Evolutionary conservation across 495 filamentous ascomycete species (phyloP).

Genomic region (Hamigera avellanea): DNA sequence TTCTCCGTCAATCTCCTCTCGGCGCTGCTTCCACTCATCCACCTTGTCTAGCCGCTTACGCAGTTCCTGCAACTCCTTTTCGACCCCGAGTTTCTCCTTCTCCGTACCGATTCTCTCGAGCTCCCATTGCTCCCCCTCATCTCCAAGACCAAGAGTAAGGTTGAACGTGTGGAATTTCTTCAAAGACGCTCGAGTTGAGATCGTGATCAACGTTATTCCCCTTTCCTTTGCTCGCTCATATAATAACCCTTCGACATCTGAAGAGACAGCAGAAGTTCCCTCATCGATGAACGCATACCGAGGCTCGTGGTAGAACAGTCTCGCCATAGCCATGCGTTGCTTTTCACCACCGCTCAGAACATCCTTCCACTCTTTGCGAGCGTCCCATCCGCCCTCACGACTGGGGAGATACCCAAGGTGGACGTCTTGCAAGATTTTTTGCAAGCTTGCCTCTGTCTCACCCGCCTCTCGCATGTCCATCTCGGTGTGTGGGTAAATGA

Average conservation of each 20-base stretch:
- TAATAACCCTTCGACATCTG: conserved; percentile 86
- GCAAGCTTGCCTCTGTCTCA: conserved; percentile 61
- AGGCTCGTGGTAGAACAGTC: conserved; percentile 89
- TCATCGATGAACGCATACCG: conserved; percentile 91
- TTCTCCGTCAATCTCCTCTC: conserved; percentile 63
- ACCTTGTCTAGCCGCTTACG: conserved; percentile 69
- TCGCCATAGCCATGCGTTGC: conserved; percentile 82
- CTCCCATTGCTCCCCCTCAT: conserved; percentile 59
- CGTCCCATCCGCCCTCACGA: conserved; percentile 94
- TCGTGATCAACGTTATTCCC: conserved; percentile 89
- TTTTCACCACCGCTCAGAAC: conserved; percentile 97
- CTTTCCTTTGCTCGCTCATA: conserved; percentile 87
- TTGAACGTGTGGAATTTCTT: conserved; percentile 93
- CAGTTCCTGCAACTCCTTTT: conserved; percentile 77
- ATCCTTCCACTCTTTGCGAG: conserved; percentile 96
- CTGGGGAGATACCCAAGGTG: conserved; percentile 78
- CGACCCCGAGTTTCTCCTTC: conserved; percentile 79
- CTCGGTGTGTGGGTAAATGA: conserved; percentile 94
- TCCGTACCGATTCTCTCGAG: conserved; percentile 88
- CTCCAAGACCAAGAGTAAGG: conserved; percentile 66
- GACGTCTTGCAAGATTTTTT: conserved; percentile 67
- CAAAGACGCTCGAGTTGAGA: conserved; percentile 81
- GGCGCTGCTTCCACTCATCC: conserved; percentile 68
- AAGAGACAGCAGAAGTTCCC: conserved; percentile 84
- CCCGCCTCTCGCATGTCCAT: conserved; percentile 82